A percentile compares a stretch with the other conserved stretches of the same genome.
phyloP scores from a whole-genome alignment of 768 basidiomycete species.

The Hydnomerulius pinastri region DNA sequence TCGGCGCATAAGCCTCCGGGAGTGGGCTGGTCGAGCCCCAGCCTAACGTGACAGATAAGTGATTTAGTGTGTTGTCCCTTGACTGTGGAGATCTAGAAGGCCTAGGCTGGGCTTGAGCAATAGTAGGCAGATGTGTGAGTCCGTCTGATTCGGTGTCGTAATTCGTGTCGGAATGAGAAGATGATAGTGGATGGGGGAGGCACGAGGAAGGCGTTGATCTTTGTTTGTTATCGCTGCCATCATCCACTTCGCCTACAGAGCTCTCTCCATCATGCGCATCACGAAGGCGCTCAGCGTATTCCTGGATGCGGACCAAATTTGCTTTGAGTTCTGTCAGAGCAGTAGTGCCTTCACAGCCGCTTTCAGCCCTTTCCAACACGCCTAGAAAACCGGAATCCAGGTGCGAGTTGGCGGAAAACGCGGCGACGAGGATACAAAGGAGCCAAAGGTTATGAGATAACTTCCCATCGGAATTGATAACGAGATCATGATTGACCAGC shows the following conservation, averaged over 20 bases:
- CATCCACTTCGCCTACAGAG: conserved; percentile 18
- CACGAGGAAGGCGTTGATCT: conserved; percentile 20
- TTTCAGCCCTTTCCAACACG: conserved; percentile 13
- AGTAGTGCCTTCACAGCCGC: conserved; percentile 11
- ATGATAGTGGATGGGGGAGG: conserved; percentile 21
- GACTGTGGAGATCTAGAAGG: conserved; percentile 3
- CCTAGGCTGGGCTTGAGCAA: conserved; percentile 5
- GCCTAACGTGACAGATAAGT: conserved; percentile 6
- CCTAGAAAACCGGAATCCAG: conserved; percentile 14
- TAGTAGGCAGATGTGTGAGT: conserved; percentile 11
- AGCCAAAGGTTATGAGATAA: conserved; percentile 55
- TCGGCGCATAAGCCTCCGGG: not conserved
- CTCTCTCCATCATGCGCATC: conserved; percentile 15
- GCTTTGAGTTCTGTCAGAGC: conserved; percentile 22
- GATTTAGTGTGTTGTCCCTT: not conserved
- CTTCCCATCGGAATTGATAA: conserved; percentile 52
- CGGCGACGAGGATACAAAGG: conserved; percentile 36
- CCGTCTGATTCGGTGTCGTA: conserved; percentile 19
- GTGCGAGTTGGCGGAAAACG: conserved; percentile 16
- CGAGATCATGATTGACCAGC: conserved; percentile 27
- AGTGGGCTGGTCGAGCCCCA: conserved; percentile 4
- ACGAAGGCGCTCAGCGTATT: conserved; percentile 20
- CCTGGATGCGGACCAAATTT: conserved; percentile 28
- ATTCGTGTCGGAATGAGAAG: conserved; percentile 11
- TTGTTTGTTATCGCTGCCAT: conserved; percentile 16